Evolutionary conservation across 805 yeast species (phyloP), one percentile per base, ranked within the genome.

Genomic region (Candida bentonensis): DNA sequence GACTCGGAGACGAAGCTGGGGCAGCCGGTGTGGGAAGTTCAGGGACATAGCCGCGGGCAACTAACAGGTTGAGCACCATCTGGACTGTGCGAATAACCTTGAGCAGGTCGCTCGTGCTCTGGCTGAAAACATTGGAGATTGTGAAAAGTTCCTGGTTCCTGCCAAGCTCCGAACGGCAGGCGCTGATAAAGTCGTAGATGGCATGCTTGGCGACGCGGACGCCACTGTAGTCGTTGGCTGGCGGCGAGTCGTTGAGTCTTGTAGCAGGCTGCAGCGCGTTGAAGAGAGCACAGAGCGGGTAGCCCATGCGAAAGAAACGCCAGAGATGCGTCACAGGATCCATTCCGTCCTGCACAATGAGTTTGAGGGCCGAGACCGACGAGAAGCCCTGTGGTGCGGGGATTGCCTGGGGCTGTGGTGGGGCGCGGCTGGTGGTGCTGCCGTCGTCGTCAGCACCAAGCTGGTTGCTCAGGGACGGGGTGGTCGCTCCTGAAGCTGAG

Each of bases 281-380:
- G 67, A 82, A 85, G 4, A 89, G 66, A 36, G 85, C 73, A 61
- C 97, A 88, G 36, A 92, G 67, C 3, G 97, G 95, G 2, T 94
- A 80, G 9, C 97, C 98, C 55, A 83, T 86, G 55, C 89, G 94
- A 55, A 92, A 79, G 26, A 92, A 66, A 51, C 85, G 79, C 77
- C 95, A 83, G 39, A 92, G 59, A 49, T 86, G 88, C 1, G 96
- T 86, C 2, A 84, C 96, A 2, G 97, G 96, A 59, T 92, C 99
- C 56, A 84, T 48, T 74, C 73, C 48, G 74, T 70, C 50, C 4
- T 44, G 42, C 17, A 30, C 36, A 9, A 73, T 76, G 3, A 82
- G 82, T 3, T 89, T 94, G 39, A 79, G 68, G 48, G 82, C 82
- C 41, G 82, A 76, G 62, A 76, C 83, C 3, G 86, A 83, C 54